Evolutionary conservation across 1,139 yeast genomes (phyloP).

Genomic region (Candida labiduridarum): DNA sequence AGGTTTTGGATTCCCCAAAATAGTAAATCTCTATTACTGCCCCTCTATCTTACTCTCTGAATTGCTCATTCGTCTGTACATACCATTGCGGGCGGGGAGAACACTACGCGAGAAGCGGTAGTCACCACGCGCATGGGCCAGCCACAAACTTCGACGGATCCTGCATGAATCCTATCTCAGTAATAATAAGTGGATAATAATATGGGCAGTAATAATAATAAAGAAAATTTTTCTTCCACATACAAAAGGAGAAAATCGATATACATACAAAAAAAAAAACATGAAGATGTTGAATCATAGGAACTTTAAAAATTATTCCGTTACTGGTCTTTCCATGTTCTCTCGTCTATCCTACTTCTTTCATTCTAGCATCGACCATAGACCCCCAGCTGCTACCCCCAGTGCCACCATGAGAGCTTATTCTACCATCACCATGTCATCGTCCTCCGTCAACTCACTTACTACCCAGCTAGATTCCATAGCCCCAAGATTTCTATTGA

Average conservation of each 20-base stretch:
- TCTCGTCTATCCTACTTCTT: not conserved
- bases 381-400: not conserved
- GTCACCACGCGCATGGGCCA: too few species aligned
- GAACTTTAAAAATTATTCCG: conserved; percentile 1
- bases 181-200: too few species aligned
- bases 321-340: not conserved
- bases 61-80: too few species aligned
- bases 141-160: too few species aligned
- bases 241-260: not conserved
- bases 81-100: too few species aligned
- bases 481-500: conserved; percentile 71
- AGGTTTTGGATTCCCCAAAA: too few species aligned
- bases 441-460: conserved; percentile 1
- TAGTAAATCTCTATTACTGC: too few species aligned
- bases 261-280: not conserved
- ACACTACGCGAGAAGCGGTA: too few species aligned
- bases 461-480: conserved; percentile 54
- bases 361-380: not conserved
- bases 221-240: not conserved
- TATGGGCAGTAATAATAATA: not conserved
- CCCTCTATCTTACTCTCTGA: too few species aligned
- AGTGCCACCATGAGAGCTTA: not conserved
- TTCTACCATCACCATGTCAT: not conserved
- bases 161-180: too few species aligned
- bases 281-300: conserved; percentile 1